phyloP scores from a whole-genome alignment of 2,329 filamentous ascomycete genomes.

The Neofusicoccum kwambonambiense region DNA sequence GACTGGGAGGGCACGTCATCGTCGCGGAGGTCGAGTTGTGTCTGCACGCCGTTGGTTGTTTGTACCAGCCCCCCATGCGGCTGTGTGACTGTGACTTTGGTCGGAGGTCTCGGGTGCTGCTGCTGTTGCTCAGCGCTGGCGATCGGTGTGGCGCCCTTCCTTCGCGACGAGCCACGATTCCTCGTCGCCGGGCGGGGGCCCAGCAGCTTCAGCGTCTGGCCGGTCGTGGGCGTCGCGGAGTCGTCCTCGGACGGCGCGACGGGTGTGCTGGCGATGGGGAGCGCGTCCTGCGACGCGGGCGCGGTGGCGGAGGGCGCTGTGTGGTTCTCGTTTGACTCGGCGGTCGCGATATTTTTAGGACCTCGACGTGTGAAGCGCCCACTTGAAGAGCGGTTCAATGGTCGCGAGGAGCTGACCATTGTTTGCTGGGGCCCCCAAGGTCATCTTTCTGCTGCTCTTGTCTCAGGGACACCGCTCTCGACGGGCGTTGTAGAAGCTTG shows the following conservation, averaged over 20 bases:
- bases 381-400: constrained; percentile 28
- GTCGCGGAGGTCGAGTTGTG: constrained; percentile 31
- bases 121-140: constrained; percentile 18
- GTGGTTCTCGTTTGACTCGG: constrained; percentile 26
- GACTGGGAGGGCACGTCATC: constrained; percentile 34
- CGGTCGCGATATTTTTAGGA: constrained; percentile 24
- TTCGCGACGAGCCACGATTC: constrained; percentile 18
- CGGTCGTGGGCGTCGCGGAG: constrained; percentile 6
- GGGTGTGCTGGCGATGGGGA: constrained; percentile 14
- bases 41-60: constrained; percentile 44
- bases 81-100: constrained; percentile 43
- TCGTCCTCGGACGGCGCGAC: constrained; percentile 11
- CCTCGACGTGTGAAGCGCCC: constrained; percentile 33
- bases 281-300: constrained; percentile 20
- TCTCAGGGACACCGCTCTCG: constrained; percentile 18
- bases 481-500: constrained; percentile 19
- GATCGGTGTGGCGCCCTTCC: constrained; percentile 16
- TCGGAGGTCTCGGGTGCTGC: constrained; percentile 36
- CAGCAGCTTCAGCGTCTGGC: constrained; percentile 14
- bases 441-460: constrained; percentile 19
- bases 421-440: constrained; percentile 21
- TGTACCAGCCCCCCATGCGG: constrained; percentile 42
- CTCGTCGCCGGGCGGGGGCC: constrained; percentile 15
- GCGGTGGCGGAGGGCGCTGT: constrained; percentile 28
- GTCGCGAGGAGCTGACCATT: constrained; percentile 32